phyloP scores from a whole-genome alignment of 2,329 filamentous ascomycete genomes.

The Aspergillus sp. region DNA sequence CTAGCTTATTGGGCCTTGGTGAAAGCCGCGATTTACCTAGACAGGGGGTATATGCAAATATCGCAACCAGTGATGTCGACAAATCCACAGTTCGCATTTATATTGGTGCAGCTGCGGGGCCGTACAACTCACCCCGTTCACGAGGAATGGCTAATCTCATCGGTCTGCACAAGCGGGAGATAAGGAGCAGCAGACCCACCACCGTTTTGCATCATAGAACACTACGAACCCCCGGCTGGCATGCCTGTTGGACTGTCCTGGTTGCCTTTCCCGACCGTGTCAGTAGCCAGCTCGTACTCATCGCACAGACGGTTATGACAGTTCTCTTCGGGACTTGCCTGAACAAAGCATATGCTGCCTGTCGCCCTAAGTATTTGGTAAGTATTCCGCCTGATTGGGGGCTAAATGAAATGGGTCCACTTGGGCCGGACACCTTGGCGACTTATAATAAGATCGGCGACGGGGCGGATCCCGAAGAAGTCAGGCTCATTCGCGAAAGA shows the following conservation, averaged over 20 bases:
- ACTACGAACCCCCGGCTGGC: background rate
- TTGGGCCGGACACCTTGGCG: background rate
- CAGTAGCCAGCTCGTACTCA: background rate
- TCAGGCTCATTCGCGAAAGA: background rate
- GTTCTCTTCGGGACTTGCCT: background rate
- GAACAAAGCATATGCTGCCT: background rate
- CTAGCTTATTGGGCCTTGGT: background rate
- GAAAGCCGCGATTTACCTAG: background rate
- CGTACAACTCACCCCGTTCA: background rate
- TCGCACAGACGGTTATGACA: background rate
- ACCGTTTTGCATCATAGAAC: background rate
- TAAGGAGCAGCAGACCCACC: background rate
- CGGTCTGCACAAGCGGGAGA: background rate
- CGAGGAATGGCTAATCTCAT: background rate
- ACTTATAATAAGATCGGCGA: background rate
- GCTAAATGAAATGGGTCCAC: background rate
- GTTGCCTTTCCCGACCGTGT: background rate
- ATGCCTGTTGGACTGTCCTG: background rate
- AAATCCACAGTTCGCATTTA: background rate
- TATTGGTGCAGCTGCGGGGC: background rate
- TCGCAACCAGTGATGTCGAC: background rate
- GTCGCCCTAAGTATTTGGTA: background rate
- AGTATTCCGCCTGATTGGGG: background rate
- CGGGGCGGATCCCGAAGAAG: background rate
- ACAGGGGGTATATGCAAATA: background rate